Percentiles rank a stretch among this genome's conserved stretches.
These are phyloP conservation scores for Xerocomellus amylosporus DNA, from an alignment of 768 basidiomycete genomes.

Conservation along the genomic window DNA sequence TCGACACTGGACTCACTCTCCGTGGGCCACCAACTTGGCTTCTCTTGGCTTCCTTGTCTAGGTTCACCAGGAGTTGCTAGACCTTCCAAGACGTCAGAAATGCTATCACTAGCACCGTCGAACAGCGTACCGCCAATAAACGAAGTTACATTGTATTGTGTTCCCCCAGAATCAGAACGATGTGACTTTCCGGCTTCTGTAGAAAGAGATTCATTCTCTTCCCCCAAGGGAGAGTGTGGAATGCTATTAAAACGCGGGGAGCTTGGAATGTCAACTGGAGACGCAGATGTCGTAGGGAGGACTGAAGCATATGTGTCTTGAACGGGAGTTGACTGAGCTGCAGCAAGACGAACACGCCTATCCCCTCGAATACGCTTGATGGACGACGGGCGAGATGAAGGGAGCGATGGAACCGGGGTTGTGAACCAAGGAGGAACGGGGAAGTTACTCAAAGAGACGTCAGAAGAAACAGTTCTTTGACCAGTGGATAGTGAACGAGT, in stretches of 20 bases:
- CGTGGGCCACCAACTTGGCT: neutral
- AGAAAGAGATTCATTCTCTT: conserved; percentile 12
- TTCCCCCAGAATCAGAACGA: conserved; percentile 44
- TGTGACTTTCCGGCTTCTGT: conserved; percentile 13
- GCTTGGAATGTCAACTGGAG: conserved; percentile 20
- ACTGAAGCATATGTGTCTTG: conserved; percentile 10
- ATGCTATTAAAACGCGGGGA: conserved; percentile 11
- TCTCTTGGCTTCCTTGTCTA: conserved; percentile 9
- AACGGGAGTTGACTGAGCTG: conserved; percentile 1
- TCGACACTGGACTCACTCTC: conserved; percentile 3
- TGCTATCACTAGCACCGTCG: neutral
- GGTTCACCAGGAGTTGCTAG: conserved; percentile 30
- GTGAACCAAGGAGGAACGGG: conserved; percentile 54
- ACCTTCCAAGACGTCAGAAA: conserved; percentile 26
- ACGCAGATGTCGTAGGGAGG: conserved; percentile 29
- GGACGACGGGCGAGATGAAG: conserved; percentile 11
- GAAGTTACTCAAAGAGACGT: conserved; percentile 72
- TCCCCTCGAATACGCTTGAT: conserved; percentile 24
- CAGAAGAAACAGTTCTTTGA: conserved; percentile 33
- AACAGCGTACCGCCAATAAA: conserved; percentile 54
- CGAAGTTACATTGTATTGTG: conserved; percentile 70
- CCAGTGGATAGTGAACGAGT: conserved; percentile 25
- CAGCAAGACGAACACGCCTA: conserved; percentile 18
- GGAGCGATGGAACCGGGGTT: conserved; percentile 15
- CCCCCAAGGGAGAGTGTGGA: conserved; percentile 18